These are phyloP conservation scores for Monosporascus sp. DNA, from an alignment of 2,329 filamentous ascomycete genomes.

Conservation along the genomic window DNA sequence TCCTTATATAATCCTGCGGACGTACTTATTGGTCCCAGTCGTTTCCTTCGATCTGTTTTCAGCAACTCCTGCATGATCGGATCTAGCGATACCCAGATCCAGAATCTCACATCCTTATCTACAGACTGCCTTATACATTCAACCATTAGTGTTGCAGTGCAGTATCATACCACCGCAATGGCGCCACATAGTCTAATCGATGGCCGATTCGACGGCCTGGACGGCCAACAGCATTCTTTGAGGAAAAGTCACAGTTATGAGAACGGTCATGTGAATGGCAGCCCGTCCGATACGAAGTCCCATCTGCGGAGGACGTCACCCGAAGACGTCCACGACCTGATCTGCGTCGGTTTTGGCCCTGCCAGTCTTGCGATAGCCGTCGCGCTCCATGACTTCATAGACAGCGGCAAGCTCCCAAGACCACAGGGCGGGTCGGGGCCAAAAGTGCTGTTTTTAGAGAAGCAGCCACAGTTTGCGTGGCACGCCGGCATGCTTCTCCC, in stretches of 20 bases:
- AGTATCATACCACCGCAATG: background rate
- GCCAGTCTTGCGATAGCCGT: constrained; percentile 86
- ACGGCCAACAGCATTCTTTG: background rate
- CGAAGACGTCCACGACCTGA: constrained; percentile 71
- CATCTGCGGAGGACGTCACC: constrained; percentile 48
- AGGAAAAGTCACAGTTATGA: too few species aligned
- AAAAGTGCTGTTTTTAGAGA: constrained; percentile 82
- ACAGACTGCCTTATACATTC: background rate
- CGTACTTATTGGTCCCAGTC: background rate
- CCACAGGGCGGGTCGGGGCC: constrained; percentile 40
- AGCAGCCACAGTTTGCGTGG: constrained; percentile 80
- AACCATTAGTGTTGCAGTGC: background rate
- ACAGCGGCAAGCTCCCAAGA: constrained; percentile 41
- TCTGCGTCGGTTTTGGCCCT: constrained; percentile 91
- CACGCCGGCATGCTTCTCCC: constrained; percentile 93
- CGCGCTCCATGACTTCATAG: constrained; percentile 76
- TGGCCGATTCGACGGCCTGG: background rate
- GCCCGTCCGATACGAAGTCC: constrained; percentile 24
- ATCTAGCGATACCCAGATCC: background rate
- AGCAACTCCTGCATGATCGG: constrained; percentile 1
- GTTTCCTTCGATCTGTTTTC: background rate
- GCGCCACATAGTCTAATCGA: background rate
- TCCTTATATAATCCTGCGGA: background rate
- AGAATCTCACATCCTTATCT: background rate
- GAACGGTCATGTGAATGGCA: background rate